Evolutionary conservation across 192 early-diverging fungal genomes (phyloP), one percentile per base, ranked within the genome.

Genomic region (Lobosporangium transversale): DNA sequence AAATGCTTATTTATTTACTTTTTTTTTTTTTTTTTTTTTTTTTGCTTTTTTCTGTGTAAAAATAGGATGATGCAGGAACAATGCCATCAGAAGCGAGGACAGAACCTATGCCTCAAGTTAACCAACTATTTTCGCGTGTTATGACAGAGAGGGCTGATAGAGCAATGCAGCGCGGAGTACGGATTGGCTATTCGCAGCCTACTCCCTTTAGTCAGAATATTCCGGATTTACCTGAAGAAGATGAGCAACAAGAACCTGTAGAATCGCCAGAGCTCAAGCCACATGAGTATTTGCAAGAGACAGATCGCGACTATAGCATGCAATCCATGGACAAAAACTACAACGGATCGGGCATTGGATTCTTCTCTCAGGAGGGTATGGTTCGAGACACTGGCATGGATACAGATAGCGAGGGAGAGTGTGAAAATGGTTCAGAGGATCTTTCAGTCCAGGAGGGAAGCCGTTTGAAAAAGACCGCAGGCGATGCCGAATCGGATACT

Each of bases 361-460:
- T 76, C 58, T 76, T 76, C 67, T 76, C 73, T 29, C 73, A 76
- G 24, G 73, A 76, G 20, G 73, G 73, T 10, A 76, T 76, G 73
- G 64, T 76, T 3, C 73, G 73, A 33, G 64, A 59, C 21, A 35
- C 58, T 3, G 58, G 73, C 43, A 47, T 76, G 73, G 73, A 76
- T 36, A 76, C 73, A 2, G 73, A 76, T 21, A 67, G 63, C 29
- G 71, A 67, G 29, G 20, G 26, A 15, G 71, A 67, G 31, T 31
- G 36, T 18, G 27, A 43, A 14, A 49, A 60, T 21, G 53, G 49
- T 1, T 62, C 59, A 0, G 24, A 45, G 18, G 55, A 70, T 35
- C 59, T 56, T 30, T 47, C 62, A 10, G 37, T 47, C 26, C 44
- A 37, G 20, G 52, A 47, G 7, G 21, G 29, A 53, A 49, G 40